These are phyloP conservation scores for Neocucurbitaria cava DNA, from an alignment of 2,329 filamentous ascomycete species.

Conservation along the genomic window DNA sequence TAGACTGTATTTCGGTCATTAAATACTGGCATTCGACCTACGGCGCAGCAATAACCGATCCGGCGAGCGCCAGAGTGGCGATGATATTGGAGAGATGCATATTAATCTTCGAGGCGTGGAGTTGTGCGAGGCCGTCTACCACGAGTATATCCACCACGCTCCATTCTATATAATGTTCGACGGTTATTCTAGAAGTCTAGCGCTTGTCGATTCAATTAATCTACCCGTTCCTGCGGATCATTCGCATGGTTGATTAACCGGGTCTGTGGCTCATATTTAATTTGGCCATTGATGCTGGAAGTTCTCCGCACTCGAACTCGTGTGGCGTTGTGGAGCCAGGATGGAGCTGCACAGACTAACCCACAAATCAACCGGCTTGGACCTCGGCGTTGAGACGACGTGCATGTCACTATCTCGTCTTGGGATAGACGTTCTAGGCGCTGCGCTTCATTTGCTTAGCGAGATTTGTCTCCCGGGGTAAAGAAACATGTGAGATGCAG, in stretches of 20 bases:
- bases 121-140: conserved; percentile 8
- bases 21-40: neutral
- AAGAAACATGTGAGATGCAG: conserved; percentile 21
- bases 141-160: neutral
- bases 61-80: conserved; percentile 28
- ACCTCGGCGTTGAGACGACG: conserved; percentile 18
- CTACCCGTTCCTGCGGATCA: conserved; percentile 17
- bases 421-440: conserved; percentile 17
- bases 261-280: conserved; percentile 17
- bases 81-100: conserved; percentile 39
- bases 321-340: conserved; percentile 5
- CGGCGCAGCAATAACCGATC: conserved; percentile 31
- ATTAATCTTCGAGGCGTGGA: conserved; percentile 5
- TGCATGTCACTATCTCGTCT: conserved; percentile 5
- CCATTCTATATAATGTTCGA: conserved; percentile 20
- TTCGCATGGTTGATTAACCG: conserved; percentile 23
- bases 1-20: neutral
- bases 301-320: conserved; percentile 3
- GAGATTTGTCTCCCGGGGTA: conserved; percentile 18
- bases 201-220: conserved; percentile 13
- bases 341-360: conserved; percentile 20
- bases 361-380: conserved; percentile 35
- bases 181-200: conserved; percentile 29
- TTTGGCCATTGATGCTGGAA: conserved; percentile 4
- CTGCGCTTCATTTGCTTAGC: conserved; percentile 9